These are phyloP conservation scores for Trametes coccinea DNA, from an alignment of 768 basidiomycete species.

Conservation along the genomic window DNA sequence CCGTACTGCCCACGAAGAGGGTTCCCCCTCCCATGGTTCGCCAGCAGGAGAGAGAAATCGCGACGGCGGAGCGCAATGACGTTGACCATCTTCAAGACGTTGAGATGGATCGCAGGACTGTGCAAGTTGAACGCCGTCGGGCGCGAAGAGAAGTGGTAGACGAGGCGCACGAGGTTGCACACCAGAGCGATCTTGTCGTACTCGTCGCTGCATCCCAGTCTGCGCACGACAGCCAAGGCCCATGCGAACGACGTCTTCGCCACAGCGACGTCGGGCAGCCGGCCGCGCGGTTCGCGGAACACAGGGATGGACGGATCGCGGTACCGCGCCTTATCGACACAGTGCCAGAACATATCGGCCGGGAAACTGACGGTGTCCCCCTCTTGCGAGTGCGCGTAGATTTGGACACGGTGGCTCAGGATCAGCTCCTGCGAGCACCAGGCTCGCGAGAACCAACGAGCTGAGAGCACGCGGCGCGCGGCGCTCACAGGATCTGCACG, in stretches of 20 bases:
- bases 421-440: slow-evolving; percentile 19
- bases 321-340: background rate
- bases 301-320: slow-evolving; percentile 3
- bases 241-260: slow-evolving; percentile 2
- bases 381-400: slow-evolving; percentile 2
- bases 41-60: slow-evolving; percentile 10
- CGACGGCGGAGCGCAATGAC: slow-evolving; percentile 6
- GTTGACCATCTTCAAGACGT: slow-evolving; percentile 17
- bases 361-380: background rate
- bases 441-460: slow-evolving; percentile 14
- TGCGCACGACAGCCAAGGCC: slow-evolving; percentile 7
- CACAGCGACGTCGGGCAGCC: background rate
- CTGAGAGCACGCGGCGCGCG: background rate
- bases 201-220: slow-evolving; percentile 11
- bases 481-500: background rate
- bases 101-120: background rate
- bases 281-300: slow-evolving; percentile 5
- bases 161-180: slow-evolving; percentile 13
- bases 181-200: slow-evolving; percentile 13
- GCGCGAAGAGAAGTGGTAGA: slow-evolving; percentile 4
- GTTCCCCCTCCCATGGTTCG: slow-evolving; percentile 5
- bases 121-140: background rate
- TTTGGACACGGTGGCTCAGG: slow-evolving; percentile 2
- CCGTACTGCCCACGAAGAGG: background rate
- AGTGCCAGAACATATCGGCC: slow-evolving; percentile 7